These are phyloP conservation scores for Allium cepa DNA, from an alignment of 106 monocot species.

Conservation along the genomic window DNA sequence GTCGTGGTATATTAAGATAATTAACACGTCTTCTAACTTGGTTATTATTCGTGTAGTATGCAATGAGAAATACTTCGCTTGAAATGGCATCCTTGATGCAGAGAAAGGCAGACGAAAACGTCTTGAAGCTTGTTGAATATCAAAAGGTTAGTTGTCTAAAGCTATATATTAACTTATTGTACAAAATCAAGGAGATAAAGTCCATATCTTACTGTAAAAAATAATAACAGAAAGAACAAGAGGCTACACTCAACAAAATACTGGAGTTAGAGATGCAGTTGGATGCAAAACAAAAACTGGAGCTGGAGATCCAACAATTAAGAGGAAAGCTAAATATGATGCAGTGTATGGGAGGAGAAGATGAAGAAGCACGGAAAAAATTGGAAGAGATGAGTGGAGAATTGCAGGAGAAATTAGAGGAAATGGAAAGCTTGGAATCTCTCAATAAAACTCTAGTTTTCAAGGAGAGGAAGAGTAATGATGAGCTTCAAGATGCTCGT, in stretches of 20 bases:
- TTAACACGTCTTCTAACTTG: neutral
- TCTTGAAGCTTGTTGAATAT: conserved; percentile 53
- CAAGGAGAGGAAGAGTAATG: conserved; percentile 57
- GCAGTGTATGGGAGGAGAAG: conserved; percentile 55
- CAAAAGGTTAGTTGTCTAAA: conserved; percentile 43
- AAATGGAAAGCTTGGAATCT: conserved; percentile 57
- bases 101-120: conserved; percentile 50
- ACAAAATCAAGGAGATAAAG: neutral
- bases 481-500: conserved; percentile 68
- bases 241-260: conserved; percentile 46
- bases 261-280: conserved; percentile 55
- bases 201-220: neutral
- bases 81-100: conserved; percentile 51
- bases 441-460: conserved; percentile 45
- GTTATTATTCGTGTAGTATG: conserved; percentile 26
- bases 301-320: conserved; percentile 66
- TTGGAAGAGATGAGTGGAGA: conserved; percentile 45
- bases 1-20: no score
- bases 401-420: conserved; percentile 61
- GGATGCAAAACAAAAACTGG: conserved; percentile 63
- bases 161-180: neutral
- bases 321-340: conserved; percentile 51
- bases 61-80: conserved; percentile 47
- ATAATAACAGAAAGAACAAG: conserved; percentile 50
- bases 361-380: conserved; percentile 38